Conservation (phyloP, 305 asterid species). For the Solanum hybrid region DNA sequence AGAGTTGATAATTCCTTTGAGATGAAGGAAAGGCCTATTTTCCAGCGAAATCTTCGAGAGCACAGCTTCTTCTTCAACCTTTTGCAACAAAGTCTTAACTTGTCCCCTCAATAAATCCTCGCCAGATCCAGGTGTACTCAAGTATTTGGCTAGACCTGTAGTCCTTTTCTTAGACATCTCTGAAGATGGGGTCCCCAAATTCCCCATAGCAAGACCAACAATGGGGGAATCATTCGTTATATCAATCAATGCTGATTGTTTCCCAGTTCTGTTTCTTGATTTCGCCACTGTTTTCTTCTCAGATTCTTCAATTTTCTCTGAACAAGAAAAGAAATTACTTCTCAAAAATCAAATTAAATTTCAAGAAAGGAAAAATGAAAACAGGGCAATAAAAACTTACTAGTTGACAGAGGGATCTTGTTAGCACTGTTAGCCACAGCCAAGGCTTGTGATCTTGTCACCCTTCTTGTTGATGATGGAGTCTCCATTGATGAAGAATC, state of each 20-base stretch:
- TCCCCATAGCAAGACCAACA: not conserved
- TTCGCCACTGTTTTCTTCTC: not conserved
- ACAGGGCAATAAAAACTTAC: not conserved
- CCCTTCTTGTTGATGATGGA: conserved; percentile 31
- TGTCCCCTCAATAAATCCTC: not conserved
- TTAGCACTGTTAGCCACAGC: not conserved
- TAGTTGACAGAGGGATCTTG: not conserved
- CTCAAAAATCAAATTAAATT: not conserved
- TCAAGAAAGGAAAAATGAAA: not conserved
- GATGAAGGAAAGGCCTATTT: conserved; percentile 33
- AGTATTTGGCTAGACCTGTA: not conserved
- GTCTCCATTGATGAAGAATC: conserved; percentile 55
- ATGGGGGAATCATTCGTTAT: not conserved
- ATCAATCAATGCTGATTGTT: not conserved
- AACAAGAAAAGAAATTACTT: not conserved
- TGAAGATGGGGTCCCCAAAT: not conserved
- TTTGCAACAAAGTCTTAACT: not conserved
- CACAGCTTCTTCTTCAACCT: not conserved
- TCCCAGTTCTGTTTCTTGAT: not conserved
- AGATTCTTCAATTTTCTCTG: not conserved
- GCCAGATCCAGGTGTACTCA: not conserved
- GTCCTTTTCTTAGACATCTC: not conserved
- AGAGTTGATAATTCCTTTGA: conserved; percentile 36
- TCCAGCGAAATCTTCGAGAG: conserved; percentile 33
- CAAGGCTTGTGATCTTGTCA: not conserved